Conservation (phyloP, 257 asterid species). For the Solanum ahanhuiri region DNA sequence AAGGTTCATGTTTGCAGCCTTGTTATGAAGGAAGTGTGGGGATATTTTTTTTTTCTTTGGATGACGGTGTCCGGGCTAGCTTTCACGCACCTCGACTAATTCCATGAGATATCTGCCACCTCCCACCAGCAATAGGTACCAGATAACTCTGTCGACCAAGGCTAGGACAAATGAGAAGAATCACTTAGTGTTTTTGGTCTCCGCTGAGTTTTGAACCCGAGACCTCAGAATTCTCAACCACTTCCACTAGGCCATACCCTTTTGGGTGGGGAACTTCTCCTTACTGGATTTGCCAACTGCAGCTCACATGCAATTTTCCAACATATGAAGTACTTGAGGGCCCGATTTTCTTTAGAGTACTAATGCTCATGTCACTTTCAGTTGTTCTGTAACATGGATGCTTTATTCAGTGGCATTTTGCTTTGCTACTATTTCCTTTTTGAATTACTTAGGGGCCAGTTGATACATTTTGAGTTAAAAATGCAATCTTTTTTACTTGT, state of each 20-base stretch:
- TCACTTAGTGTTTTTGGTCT: too few relatives aligned
- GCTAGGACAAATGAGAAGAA: too few relatives aligned
- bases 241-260: too few relatives aligned
- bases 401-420: background rate
- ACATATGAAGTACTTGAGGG: background rate
- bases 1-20: background rate
- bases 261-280: background rate
- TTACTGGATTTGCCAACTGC: background rate
- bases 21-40: background rate
- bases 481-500: background rate
- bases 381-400: background rate
- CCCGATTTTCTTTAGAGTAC: background rate
- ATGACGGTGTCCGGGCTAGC: too few relatives aligned
- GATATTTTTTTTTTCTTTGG: too few relatives aligned
- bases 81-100: too few relatives aligned
- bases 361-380: background rate
- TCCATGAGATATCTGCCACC: too few relatives aligned
- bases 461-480: background rate
- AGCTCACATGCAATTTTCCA: slow-evolving; percentile 2
- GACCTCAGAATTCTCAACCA: too few relatives aligned
- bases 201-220: too few relatives aligned
- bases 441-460: background rate
- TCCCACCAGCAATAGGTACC: too few relatives aligned
- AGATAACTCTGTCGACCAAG: too few relatives aligned
- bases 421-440: background rate